Evolutionary conservation across 2,329 filamentous ascomycete species (phyloP).

Genomic region (Cryphonectria nitschkei): DNA sequence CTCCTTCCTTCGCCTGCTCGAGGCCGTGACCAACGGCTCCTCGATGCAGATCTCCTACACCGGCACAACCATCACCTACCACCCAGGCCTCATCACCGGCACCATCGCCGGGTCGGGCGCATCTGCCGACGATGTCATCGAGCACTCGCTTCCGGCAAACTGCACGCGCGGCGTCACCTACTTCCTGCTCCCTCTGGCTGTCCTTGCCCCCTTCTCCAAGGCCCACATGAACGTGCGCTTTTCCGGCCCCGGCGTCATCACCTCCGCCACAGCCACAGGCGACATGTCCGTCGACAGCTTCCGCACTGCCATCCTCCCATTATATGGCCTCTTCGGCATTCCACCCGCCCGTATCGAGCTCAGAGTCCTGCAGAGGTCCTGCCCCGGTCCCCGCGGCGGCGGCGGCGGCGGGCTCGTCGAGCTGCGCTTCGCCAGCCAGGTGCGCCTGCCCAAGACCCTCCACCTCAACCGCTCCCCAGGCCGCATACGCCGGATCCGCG

Average conservation of each 20-base stretch:
- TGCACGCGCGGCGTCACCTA: conserved; percentile 85
- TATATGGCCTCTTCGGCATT: conserved; percentile 91
- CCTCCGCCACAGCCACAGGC: conserved; percentile 77
- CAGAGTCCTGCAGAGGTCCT: conserved; percentile 78
- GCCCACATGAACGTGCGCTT: conserved; percentile 88
- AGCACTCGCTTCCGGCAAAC: conserved; percentile 76
- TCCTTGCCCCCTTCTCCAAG: conserved; percentile 93
- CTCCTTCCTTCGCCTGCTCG: conserved; percentile 92
- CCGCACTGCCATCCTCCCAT: conserved; percentile 85
- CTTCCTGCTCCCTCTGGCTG: conserved; percentile 85
- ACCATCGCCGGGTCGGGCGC: conserved; percentile 76
- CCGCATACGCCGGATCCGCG: conserved; percentile 83
- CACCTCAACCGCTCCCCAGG: conserved; percentile 83
- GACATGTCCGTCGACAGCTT: conserved; percentile 94
- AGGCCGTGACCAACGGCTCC: conserved; percentile 92
- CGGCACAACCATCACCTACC: conserved; percentile 89
- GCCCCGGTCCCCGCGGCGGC: conserved; percentile 72
- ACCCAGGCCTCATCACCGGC: conserved; percentile 89
- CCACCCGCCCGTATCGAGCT: conserved; percentile 79
- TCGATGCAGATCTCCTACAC: conserved; percentile 96
- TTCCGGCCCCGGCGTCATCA: conserved; percentile 89
- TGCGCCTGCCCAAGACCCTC: conserved; percentile 90
- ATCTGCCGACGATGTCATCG: conserved; percentile 71
- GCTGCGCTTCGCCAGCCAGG: conserved; percentile 88
- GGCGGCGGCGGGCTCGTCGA: conserved; percentile 94